Percentiles rank a stretch among this genome's conserved stretches.
These are phyloP conservation scores for Globisporangium spinosum DNA, from an alignment of 352 stramenopile species.

Conservation along the genomic window DNA sequence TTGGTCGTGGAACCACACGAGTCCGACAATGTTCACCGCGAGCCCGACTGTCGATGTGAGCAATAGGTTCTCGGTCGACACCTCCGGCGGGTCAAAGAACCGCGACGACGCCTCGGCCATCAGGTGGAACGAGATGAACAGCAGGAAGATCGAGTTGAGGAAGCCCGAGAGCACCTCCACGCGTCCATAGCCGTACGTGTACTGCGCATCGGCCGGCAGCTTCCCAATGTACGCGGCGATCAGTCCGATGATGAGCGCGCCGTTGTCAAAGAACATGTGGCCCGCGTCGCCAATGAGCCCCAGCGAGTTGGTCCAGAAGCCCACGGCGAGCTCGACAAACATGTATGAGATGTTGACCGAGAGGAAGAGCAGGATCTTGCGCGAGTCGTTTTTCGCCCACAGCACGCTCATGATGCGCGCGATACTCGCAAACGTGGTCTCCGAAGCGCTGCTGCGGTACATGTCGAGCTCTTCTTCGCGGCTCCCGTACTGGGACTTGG, in stretches of 20 bases:
- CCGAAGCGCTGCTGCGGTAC: slow-evolving; percentile 21
- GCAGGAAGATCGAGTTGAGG: slow-evolving; percentile 80
- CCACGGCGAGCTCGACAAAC: slow-evolving; percentile 83
- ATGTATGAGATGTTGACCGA: slow-evolving; percentile 83
- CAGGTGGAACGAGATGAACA: slow-evolving; percentile 83
- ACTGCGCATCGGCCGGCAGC: slow-evolving; percentile 61
- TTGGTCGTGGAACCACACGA: slow-evolving; percentile 90
- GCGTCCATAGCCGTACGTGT: slow-evolving; percentile 84
- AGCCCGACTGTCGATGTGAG: slow-evolving; percentile 81
- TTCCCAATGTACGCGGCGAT: slow-evolving; percentile 80
- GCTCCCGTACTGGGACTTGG: slow-evolving; percentile 18
- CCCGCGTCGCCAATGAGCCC: slow-evolving; percentile 84
- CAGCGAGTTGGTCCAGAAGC: slow-evolving; percentile 82
- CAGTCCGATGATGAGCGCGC: slow-evolving; percentile 80
- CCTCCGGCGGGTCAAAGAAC: slow-evolving; percentile 69
- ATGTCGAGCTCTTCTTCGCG: slow-evolving; percentile 42
- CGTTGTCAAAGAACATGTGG: slow-evolving; percentile 90
- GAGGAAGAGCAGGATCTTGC: slow-evolving; percentile 80
- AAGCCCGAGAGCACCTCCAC: slow-evolving; percentile 87
- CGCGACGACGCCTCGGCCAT: slow-evolving; percentile 73
- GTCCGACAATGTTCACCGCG: slow-evolving; percentile 81
- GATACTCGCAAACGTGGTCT: slow-evolving; percentile 4
- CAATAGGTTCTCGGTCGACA: slow-evolving; percentile 82
- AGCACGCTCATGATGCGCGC: slow-evolving; percentile 38
- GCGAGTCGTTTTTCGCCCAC: slow-evolving; percentile 56